These are phyloP conservation scores for Jacaranda copaia DNA, from an alignment of 257 asterid species.

Conservation along the genomic window DNA sequence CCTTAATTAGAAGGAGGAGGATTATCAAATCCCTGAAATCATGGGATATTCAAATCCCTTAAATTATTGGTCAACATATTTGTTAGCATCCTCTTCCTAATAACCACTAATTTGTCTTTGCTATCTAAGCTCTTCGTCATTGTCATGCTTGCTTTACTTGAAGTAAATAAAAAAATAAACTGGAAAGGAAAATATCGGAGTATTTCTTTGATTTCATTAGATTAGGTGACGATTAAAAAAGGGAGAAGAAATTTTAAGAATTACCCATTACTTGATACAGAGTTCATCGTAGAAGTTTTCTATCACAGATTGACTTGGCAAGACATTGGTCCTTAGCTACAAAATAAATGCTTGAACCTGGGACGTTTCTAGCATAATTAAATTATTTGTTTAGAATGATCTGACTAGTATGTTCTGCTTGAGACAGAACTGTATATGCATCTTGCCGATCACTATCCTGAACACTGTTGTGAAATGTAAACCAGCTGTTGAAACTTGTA, in stretches of 20 bases:
- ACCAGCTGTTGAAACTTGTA: neutral
- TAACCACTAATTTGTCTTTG: too few species aligned
- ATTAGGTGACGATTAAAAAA: neutral
- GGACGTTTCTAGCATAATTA: neutral
- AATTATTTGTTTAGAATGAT: neutral
- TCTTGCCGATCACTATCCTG: constrained; percentile 6
- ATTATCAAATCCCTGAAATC: too few species aligned
- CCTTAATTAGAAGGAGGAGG: too few species aligned
- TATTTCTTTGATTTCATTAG: neutral
- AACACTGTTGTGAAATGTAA: neutral
- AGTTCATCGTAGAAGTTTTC: neutral
- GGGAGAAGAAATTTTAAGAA: neutral
- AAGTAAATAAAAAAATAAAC: neutral
- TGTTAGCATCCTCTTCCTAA: too few species aligned
- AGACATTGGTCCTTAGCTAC: too few species aligned
- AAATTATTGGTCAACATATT: too few species aligned
- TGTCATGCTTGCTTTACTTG: neutral
- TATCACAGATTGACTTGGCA: constrained; percentile 10
- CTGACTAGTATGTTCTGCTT: constrained; percentile 15
- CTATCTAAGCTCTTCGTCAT: neutral
- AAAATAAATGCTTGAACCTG: too few species aligned
- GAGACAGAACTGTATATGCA: neutral
- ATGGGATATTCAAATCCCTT: too few species aligned
- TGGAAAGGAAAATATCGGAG: neutral
- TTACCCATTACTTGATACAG: constrained; percentile 1